Percentiles rank a stretch among this genome's conserved stretches.
Evolutionary conservation across 257 asterid genomes (phyloP).

Genomic region (Solanum habrochaites): DNA sequence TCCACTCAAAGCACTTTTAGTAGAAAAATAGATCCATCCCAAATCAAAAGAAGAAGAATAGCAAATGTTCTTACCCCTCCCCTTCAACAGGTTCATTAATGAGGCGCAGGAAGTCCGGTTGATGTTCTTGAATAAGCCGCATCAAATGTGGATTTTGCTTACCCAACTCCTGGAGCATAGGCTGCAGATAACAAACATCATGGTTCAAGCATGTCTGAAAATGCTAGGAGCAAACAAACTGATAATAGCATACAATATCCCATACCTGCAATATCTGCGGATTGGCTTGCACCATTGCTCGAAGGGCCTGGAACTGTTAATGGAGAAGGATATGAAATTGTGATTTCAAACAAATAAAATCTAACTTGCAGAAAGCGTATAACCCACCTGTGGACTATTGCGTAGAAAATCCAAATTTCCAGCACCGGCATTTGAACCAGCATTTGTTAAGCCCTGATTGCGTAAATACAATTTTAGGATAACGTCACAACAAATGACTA

Average conservation of each 20-base stretch:
- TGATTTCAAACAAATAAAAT: neutral
- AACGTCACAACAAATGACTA: neutral
- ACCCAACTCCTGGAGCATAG: slow-evolving; percentile 94
- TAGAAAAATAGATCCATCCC: neutral
- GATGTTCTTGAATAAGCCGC: slow-evolving; percentile 81
- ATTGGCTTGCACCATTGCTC: slow-evolving; percentile 83
- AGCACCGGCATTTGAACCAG: slow-evolving; percentile 57
- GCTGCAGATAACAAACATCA: slow-evolving; percentile 32
- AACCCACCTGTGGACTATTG: slow-evolving; percentile 66
- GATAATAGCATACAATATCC: neutral
- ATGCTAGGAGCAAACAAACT: neutral
- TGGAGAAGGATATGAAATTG: neutral
- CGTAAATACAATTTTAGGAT: slow-evolving; percentile 1
- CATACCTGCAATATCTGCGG: slow-evolving; percentile 87
- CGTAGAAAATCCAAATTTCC: slow-evolving; percentile 81
- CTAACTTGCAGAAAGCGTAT: neutral
- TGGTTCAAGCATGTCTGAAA: neutral
- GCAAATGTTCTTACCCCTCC: slow-evolving; percentile 45
- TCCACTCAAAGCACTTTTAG: neutral
- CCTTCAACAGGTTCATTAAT: slow-evolving; percentile 90
- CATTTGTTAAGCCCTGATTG: slow-evolving; percentile 66
- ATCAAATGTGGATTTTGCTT: slow-evolving; percentile 88
- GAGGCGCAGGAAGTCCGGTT: slow-evolving; percentile 79
- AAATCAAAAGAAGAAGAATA: neutral
- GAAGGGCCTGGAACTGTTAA: slow-evolving; percentile 60